Percentiles rank a stretch among this genome's conserved stretches.
Conservation (phyloP, 176 grass and related monocot genomes). For the Aechmea fasciata region DNA sequence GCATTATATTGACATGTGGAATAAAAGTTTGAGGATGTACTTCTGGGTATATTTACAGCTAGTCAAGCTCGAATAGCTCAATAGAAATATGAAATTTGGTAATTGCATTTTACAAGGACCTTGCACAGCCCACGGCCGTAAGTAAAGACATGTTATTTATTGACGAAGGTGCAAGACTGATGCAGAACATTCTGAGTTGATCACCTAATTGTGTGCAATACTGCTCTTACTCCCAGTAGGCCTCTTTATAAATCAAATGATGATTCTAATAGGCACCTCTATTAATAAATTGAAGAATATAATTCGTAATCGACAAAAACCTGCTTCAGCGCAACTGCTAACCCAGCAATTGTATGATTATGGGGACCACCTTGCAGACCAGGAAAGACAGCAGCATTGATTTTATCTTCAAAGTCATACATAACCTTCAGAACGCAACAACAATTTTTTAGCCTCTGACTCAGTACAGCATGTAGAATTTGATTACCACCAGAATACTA, state of each 20-base stretch:
- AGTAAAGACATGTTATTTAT: too few species aligned
- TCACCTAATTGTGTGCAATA: not conserved
- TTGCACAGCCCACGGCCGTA: too few species aligned
- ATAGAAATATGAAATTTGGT: too few species aligned
- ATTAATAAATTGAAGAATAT: not conserved
- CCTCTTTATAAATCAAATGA: not conserved
- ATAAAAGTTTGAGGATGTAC: too few species aligned
- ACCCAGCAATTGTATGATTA: constrained; percentile 97
- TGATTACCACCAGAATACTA: constrained; percentile 10
- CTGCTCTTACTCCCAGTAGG: not conserved
- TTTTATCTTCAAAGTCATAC: constrained; percentile 94
- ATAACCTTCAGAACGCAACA: constrained; percentile 44
- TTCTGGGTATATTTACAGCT: too few species aligned
- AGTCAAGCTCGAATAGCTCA: too few species aligned
- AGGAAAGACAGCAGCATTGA: constrained; percentile 93
- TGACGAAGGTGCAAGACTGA: too few species aligned
- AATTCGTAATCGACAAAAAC: constrained; percentile 21
- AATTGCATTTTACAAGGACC: too few species aligned
- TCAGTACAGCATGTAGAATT: not conserved
- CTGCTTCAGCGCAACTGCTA: constrained; percentile 99
- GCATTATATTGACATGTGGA: too few species aligned
- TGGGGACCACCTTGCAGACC: constrained; percentile 98
- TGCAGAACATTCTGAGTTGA: too few species aligned
- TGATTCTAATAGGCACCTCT: too few species aligned
- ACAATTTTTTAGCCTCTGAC: not conserved